These are phyloP conservation scores for Blumeriella jaapii DNA, from an alignment of 2,329 filamentous ascomycete species.

Conservation along the genomic window DNA sequence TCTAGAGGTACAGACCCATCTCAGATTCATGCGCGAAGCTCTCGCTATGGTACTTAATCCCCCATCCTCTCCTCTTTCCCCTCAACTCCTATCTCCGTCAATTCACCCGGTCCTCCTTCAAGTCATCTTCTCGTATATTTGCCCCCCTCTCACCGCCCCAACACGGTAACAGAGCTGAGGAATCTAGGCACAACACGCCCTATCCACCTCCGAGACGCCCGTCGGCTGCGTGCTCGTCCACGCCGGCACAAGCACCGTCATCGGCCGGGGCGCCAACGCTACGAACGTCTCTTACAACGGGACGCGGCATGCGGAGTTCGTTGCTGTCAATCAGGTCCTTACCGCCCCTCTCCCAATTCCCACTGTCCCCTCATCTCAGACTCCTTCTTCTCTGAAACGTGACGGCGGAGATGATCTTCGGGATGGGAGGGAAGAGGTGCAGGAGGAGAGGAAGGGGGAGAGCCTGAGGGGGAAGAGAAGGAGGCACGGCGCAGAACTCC, in stretches of 20 bases:
- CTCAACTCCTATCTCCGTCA: too few relatives aligned
- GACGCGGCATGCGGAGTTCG: conserved; percentile 89
- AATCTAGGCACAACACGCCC: conserved; percentile 69
- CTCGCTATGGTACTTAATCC: conserved; percentile 9
- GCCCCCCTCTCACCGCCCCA: not conserved
- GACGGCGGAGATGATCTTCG: too few relatives aligned
- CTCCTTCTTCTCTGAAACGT: too few relatives aligned
- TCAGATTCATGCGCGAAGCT: conserved; percentile 47
- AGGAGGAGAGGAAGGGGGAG: too few relatives aligned
- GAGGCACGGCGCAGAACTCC: conserved; percentile 43
- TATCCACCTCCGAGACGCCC: conserved; percentile 81
- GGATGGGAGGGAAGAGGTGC: too few relatives aligned
- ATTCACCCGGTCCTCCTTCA: too few relatives aligned
- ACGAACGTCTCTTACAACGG: conserved; percentile 87
- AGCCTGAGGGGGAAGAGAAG: conserved; percentile 31
- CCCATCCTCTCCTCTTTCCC: too few relatives aligned
- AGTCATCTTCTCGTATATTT: too few relatives aligned
- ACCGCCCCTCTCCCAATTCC: too few relatives aligned
- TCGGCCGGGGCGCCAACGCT: conserved; percentile 91
- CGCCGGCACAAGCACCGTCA: conserved; percentile 57
- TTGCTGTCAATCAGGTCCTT: conserved; percentile 62
- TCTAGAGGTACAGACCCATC: conserved; percentile 29
- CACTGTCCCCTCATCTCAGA: too few relatives aligned
- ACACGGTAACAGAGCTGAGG: not conserved
- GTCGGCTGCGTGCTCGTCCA: conserved; percentile 93